Conservation (phyloP, 148 eudicot genomes). For the Camellia japonica region DNA sequence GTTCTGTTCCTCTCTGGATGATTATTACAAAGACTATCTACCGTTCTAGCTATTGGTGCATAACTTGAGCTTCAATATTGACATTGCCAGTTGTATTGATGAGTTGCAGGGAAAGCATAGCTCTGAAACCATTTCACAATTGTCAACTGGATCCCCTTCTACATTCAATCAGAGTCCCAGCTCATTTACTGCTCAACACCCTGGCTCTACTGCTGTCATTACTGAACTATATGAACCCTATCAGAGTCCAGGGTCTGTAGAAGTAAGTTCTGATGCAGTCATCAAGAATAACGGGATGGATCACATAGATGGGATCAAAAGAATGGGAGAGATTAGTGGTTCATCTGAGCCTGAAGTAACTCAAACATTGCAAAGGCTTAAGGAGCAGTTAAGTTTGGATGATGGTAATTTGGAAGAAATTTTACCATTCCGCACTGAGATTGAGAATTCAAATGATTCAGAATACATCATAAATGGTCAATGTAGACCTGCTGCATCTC, state of each 20-base stretch:
- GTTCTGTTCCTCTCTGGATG: neutral
- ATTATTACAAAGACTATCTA: neutral
- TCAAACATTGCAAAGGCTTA: constrained; percentile 70
- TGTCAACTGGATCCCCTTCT: constrained; percentile 52
- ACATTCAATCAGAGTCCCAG: constrained; percentile 51
- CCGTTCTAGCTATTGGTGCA: neutral
- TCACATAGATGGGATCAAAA: constrained; percentile 27
- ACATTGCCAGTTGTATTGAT: constrained; percentile 12
- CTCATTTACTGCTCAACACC: constrained; percentile 45
- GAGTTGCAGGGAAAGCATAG: constrained; percentile 51
- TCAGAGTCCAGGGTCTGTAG: constrained; percentile 63
- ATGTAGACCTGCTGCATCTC: constrained; percentile 28
- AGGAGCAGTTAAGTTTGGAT: constrained; percentile 77
- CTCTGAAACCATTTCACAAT: constrained; percentile 43
- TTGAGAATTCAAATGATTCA: constrained; percentile 38
- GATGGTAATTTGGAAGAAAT: constrained; percentile 58
- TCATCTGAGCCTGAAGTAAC: constrained; percentile 45
- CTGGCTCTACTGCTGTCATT: constrained; percentile 28
- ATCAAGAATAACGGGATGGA: constrained; percentile 31
- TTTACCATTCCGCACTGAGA: constrained; percentile 35
- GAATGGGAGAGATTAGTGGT: constrained; percentile 29
- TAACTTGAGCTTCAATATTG: constrained; percentile 13
- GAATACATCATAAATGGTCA: constrained; percentile 26
- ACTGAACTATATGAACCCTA: constrained; percentile 36
- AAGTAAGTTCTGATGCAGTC: constrained; percentile 61